phyloP scores from a whole-genome alignment of 306 rosid genomes.

The Prosopis cineraria region DNA sequence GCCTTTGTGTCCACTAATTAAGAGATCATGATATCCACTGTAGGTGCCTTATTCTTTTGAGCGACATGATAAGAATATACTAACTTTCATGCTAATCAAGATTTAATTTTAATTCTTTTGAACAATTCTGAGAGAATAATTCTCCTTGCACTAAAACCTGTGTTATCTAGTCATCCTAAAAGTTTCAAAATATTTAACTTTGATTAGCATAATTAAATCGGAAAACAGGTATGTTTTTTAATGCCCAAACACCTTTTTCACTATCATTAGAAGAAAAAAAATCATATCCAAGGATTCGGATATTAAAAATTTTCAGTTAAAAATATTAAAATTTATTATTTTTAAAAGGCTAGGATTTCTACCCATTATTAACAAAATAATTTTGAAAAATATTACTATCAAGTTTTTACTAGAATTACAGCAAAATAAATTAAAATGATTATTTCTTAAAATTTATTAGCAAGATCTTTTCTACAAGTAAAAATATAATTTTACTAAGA shows the following conservation, averaged over 20 bases:
- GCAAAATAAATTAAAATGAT: not conserved
- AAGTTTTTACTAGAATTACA: too few species aligned
- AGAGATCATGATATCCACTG: not conserved
- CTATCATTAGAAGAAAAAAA: not conserved
- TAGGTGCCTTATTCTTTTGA: not conserved
- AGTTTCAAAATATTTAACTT: not conserved
- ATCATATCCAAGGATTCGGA: not conserved
- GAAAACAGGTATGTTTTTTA: not conserved
- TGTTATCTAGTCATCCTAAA: not conserved
- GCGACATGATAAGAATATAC: not conserved
- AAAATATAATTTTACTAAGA: too few species aligned
- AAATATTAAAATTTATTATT: not conserved
- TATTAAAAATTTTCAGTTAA: not conserved
- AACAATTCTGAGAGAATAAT: not conserved
- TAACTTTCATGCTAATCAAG: not conserved
- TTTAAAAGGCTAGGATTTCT: not conserved
- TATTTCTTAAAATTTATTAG: too few species aligned
- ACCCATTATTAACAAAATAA: too few species aligned
- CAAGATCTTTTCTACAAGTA: too few species aligned
- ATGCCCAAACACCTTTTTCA: not conserved
- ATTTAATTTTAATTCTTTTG: not conserved
- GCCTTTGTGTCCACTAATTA: too few species aligned
- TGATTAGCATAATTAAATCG: not conserved
- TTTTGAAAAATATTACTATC: too few species aligned
- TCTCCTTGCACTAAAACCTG: not conserved